Percentiles rank a stretch among this genome's conserved stretches.
These are phyloP conservation scores for Trichoderma oligosporum DNA, from an alignment of 2,329 filamentous ascomycete species.

Conservation along the genomic window DNA sequence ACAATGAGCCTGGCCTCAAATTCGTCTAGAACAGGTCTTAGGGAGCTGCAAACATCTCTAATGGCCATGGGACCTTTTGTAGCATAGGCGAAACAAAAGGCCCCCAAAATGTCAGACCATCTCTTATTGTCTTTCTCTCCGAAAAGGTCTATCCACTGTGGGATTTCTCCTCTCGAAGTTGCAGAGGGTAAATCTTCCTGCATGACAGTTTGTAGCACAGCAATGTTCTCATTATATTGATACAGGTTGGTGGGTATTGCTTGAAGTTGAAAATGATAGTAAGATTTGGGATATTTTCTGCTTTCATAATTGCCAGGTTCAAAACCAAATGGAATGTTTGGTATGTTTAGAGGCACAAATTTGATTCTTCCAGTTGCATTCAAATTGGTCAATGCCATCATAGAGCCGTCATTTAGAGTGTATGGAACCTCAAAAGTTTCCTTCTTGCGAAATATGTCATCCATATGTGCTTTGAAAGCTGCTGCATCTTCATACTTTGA, in stretches of 20 bases:
- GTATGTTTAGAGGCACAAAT: conserved; percentile 52
- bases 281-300: conserved; percentile 61
- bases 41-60: conserved; percentile 49
- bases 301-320: conserved; percentile 68
- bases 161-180: conserved; percentile 50
- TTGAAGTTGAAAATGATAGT: conserved; percentile 61
- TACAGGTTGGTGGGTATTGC: conserved; percentile 62
- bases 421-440: conserved; percentile 49
- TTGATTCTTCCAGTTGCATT: conserved; percentile 55
- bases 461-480: conserved; percentile 57
- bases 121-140: conserved; percentile 53
- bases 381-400: conserved; percentile 65
- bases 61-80: conserved; percentile 57
- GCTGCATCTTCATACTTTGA: conserved; percentile 56
- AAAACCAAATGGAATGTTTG: conserved; percentile 65
- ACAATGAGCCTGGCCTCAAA: conserved; percentile 60
- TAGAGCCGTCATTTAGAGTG: conserved; percentile 58
- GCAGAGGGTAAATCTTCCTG: conserved; percentile 40
- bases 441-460: conserved; percentile 48
- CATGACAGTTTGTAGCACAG: conserved; percentile 37
- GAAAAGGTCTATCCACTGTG: conserved; percentile 70
- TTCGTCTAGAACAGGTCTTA: conserved; percentile 56
- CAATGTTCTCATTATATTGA: conserved; percentile 50
- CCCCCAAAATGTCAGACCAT: conserved; percentile 62
- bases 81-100: conserved; percentile 59